Evolutionary conservation across 345 rosid species (phyloP).

Genomic region (Gossypium ekmanianum): DNA sequence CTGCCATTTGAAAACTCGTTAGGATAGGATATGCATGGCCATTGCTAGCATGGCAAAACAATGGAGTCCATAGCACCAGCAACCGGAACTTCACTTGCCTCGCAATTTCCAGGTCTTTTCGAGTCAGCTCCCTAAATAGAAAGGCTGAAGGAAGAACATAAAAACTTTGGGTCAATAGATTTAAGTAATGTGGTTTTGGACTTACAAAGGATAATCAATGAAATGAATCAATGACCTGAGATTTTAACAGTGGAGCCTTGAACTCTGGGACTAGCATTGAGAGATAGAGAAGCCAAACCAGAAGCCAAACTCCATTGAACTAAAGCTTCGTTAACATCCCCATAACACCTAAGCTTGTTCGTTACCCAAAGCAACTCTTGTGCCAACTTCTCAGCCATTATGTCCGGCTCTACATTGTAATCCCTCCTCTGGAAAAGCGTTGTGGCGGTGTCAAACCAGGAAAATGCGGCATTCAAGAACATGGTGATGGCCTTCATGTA

Average conservation of each 20-base stretch:
- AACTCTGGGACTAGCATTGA: conserved; percentile 56
- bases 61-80: conserved; percentile 56
- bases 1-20: conserved; percentile 51
- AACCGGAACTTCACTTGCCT: conserved; percentile 59
- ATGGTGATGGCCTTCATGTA: conserved; percentile 45
- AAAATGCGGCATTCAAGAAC: conserved; percentile 35
- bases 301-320: conserved; percentile 70
- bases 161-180: not conserved
- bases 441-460: conserved; percentile 26
- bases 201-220: no score
- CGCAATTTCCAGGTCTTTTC: conserved; percentile 27
- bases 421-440: conserved; percentile 25
- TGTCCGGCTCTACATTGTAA: conserved; percentile 27
- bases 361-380: conserved; percentile 66
- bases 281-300: conserved; percentile 53
- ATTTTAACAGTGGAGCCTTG: conserved; percentile 62
- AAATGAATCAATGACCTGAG: conserved; percentile 34
- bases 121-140: conserved; percentile 46
- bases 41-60: conserved; percentile 58
- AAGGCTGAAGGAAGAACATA: conserved; percentile 31
- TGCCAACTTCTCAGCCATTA: conserved; percentile 67
- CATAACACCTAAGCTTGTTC: conserved; percentile 48
- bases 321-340: conserved; percentile 55
- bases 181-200: not conserved
- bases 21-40: conserved; percentile 53